Evolutionary conservation across 495 filamentous ascomycete species (phyloP).

Genomic region (Penicillium malachiteum): DNA sequence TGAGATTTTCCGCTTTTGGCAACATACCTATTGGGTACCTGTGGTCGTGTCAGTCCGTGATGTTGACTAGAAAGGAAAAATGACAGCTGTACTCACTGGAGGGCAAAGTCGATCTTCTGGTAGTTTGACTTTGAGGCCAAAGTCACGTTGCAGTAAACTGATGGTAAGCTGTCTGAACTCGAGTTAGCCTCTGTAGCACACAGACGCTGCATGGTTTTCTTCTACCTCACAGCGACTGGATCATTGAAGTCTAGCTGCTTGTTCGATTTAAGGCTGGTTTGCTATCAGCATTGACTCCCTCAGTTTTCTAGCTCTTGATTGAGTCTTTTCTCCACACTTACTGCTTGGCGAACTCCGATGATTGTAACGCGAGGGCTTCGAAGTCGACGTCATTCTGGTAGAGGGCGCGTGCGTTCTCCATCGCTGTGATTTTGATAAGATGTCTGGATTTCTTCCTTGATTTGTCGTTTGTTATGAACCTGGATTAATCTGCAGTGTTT

Average conservation of each 20-base stretch:
- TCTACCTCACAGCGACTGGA: conserved; percentile 68
- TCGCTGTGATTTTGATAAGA: conserved; percentile 9
- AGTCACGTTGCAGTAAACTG: conserved; percentile 72
- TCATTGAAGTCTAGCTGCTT: conserved; percentile 78
- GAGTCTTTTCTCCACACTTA: conserved; percentile 22
- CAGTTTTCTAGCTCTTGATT: not conserved
- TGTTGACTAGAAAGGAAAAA: not conserved
- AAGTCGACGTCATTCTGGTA: conserved; percentile 68
- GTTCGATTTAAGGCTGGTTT: conserved; percentile 54
- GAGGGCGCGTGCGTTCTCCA: conserved; percentile 39
- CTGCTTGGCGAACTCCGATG: conserved; percentile 58
- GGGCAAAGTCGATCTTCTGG: conserved; percentile 83
- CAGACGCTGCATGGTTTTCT: not conserved
- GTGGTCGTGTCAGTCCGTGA: not conserved
- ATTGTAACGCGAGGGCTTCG: conserved; percentile 53
- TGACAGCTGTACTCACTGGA: conserved; percentile 54
- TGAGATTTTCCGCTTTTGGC: not conserved
- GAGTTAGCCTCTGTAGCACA: conserved; percentile 1
- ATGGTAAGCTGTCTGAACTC: conserved; percentile 69
- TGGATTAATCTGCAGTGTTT: too few relatives aligned
- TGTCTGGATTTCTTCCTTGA: too few relatives aligned
- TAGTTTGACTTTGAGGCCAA: conserved; percentile 66
- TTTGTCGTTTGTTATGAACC: too few relatives aligned
- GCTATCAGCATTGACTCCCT: conserved; percentile 7
- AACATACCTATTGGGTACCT: conserved; percentile 66